Evolutionary conservation across 352 stramenopile genomes (phyloP).

Genomic region (Phytophthora hibernalis): DNA sequence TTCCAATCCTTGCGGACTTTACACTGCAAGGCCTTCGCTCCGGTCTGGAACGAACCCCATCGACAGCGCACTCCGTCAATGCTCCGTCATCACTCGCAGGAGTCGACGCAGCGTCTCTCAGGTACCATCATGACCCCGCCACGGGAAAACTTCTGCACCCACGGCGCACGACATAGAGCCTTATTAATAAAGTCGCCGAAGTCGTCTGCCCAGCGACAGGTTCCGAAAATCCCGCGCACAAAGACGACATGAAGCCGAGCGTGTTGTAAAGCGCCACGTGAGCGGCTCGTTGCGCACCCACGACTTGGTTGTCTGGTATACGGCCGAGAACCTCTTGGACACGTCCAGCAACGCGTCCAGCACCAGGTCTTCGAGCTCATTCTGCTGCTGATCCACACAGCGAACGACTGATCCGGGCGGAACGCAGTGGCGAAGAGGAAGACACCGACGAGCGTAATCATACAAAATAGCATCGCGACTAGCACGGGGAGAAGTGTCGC

Average conservation of each 20-base stretch:
- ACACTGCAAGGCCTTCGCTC: conserved; percentile 66
- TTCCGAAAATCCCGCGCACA: conserved; percentile 69
- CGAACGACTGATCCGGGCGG: conserved; percentile 77
- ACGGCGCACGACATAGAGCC: conserved; percentile 55
- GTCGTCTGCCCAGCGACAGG: conserved; percentile 79
- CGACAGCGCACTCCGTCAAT: conserved; percentile 5
- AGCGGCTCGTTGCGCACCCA: conserved; percentile 70
- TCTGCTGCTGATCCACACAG: conserved; percentile 69
- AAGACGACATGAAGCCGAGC: conserved; percentile 70
- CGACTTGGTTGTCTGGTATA: conserved; percentile 75
- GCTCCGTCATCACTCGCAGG: conserved; percentile 8
- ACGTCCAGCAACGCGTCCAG: conserved; percentile 57
- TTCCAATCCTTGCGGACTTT: conserved; percentile 83
- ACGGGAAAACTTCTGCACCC: conserved; percentile 56
- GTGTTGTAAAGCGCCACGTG: conserved; percentile 72
- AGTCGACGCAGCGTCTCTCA: conserved; percentile 19
- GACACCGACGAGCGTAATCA: conserved; percentile 40
- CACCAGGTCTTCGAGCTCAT: conserved; percentile 40
- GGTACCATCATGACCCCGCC: conserved; percentile 61
- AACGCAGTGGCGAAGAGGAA: conserved; percentile 38
- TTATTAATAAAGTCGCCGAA: conserved; percentile 45
- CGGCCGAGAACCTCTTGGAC: conserved; percentile 71
- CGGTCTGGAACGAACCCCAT: conserved; percentile 16
- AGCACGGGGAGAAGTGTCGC: conserved; percentile 70
- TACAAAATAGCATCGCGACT: conserved; percentile 48